A percentile compares a stretch with the other conserved stretches of the same genome.
These are phyloP conservation scores for Acrocalymma vagum DNA, from an alignment of 2,329 filamentous ascomycete species.

Conservation along the genomic window DNA sequence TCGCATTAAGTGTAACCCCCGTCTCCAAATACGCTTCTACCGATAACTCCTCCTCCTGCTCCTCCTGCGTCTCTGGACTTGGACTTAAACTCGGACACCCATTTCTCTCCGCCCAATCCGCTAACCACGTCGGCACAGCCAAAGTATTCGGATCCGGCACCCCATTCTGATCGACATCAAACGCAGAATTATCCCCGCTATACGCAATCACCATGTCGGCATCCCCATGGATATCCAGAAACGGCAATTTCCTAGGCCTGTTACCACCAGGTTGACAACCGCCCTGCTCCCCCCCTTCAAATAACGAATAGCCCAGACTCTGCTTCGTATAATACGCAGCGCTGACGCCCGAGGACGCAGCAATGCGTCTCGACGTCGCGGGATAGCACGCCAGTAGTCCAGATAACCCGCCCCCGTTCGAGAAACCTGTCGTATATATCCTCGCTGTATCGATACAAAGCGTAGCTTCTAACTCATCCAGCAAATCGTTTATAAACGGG, in stretches of 20 bases:
- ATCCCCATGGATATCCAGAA: conserved; percentile 29
- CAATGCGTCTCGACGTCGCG: conserved; percentile 48
- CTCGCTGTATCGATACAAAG: conserved; percentile 55
- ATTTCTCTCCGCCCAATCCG: conserved; percentile 16
- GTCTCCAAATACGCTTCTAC: too few species aligned
- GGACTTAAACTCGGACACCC: conserved; percentile 7
- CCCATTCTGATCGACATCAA: conserved; percentile 27
- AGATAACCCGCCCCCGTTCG: conserved; percentile 62
- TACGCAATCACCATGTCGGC: conserved; percentile 31
- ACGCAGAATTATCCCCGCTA: too few species aligned
- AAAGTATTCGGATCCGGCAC: conserved; percentile 18
- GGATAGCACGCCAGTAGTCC: conserved; percentile 56
- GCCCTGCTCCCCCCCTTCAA: conserved; percentile 20
- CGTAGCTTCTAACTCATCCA: conserved; percentile 43
- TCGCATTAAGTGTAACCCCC: too few species aligned
- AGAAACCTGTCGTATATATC: conserved; percentile 59
- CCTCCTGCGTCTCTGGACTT: conserved; percentile 14
- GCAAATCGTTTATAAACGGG: conserved; percentile 52
- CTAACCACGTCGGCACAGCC: conserved; percentile 21
- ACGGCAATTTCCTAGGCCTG: conserved; percentile 20
- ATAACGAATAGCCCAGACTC: conserved; percentile 23
- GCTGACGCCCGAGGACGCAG: conserved; percentile 57
- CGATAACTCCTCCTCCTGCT: too few species aligned
- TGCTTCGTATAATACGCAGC: conserved; percentile 53
- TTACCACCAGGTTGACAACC: neutral